Conservation (phyloP, 108 stramenopile genomes). For the Phaeodactylum tricornutum region DNA sequence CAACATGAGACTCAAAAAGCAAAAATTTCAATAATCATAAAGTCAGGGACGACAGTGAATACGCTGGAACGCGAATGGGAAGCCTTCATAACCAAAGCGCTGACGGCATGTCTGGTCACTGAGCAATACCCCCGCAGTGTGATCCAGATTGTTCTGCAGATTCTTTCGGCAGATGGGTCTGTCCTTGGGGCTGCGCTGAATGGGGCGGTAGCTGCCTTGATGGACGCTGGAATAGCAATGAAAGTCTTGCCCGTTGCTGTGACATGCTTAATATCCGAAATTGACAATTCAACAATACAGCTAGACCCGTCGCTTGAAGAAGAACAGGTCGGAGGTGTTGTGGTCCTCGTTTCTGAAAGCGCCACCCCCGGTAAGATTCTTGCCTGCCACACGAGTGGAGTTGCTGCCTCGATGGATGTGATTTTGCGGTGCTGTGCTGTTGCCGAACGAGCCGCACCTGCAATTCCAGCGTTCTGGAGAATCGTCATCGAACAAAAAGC, state of each 20-base stretch:
- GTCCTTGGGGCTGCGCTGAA: conserved; percentile 49
- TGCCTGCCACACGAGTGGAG: conserved; percentile 25
- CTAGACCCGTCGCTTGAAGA: conserved; percentile 35
- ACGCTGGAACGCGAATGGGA: conserved; percentile 34
- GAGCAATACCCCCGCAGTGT: conserved; percentile 58
- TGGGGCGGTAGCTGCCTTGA: conserved; percentile 69
- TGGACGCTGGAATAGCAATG: conserved; percentile 82
- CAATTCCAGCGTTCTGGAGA: conserved; percentile 71
- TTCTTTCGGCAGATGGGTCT: conserved; percentile 68
- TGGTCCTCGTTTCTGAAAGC: conserved; percentile 32
- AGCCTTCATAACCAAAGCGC: conserved; percentile 35
- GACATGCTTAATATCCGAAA: conserved; percentile 40
- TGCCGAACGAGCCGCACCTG: conserved; percentile 38
- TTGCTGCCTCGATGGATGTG: conserved; percentile 3
- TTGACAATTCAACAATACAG: conserved; percentile 12
- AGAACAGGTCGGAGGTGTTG: conserved; percentile 30
- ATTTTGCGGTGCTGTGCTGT: conserved; percentile 9
- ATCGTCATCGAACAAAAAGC: conserved; percentile 69
- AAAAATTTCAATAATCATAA: conserved; percentile 53
- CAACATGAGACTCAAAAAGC: conserved; percentile 39
- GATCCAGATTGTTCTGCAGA: conserved; percentile 60
- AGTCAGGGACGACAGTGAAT: conserved; percentile 21
- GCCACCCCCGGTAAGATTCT: conserved; percentile 14
- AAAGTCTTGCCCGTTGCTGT: conserved; percentile 63
- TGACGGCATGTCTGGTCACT: conserved; percentile 36